These are phyloP conservation scores for Epichloe bromicola DNA, from an alignment of 2,329 filamentous ascomycete species.

Conservation along the genomic window DNA sequence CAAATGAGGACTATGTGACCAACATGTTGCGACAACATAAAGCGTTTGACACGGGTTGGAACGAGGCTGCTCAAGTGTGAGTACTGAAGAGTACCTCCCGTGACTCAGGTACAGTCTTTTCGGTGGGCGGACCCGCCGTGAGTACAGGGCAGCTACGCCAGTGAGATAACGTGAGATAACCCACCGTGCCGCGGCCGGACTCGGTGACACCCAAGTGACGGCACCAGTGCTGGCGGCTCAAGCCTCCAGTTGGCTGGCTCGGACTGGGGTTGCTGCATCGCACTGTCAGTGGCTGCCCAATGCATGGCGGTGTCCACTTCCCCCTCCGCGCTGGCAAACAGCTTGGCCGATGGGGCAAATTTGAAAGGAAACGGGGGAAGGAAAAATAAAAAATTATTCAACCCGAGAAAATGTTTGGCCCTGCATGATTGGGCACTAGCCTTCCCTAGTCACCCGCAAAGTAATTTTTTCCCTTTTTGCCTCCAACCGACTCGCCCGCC, in stretches of 20 bases:
- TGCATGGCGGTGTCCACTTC: neutral
- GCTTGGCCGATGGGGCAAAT: neutral
- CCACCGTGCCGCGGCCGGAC: neutral
- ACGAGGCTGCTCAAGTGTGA: neutral
- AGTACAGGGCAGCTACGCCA: neutral
- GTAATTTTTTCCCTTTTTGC: constrained; percentile 24
- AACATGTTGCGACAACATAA: too few relatives aligned
- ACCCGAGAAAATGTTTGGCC: neutral
- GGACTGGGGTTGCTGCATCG: neutral
- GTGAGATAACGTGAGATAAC: too few relatives aligned
- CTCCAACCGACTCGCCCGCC: constrained; percentile 12
- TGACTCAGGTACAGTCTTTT: neutral
- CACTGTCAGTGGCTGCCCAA: constrained; percentile 2
- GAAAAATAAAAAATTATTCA: constrained; percentile 4
- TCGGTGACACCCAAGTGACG: neutral
- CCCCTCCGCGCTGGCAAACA: neutral
- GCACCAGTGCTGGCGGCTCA: too few relatives aligned
- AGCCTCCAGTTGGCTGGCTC: neutral
- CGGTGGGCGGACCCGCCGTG: neutral
- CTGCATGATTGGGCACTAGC: constrained; percentile 15
- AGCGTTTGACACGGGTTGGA: too few relatives aligned
- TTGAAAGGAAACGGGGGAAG: neutral
- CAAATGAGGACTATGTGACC: too few relatives aligned
- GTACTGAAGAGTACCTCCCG: neutral
- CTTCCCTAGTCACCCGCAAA: constrained; percentile 18